Evolutionary conservation across 2,329 filamentous ascomycete species (phyloP).

Genomic region (Fusarium beomiforme): DNA sequence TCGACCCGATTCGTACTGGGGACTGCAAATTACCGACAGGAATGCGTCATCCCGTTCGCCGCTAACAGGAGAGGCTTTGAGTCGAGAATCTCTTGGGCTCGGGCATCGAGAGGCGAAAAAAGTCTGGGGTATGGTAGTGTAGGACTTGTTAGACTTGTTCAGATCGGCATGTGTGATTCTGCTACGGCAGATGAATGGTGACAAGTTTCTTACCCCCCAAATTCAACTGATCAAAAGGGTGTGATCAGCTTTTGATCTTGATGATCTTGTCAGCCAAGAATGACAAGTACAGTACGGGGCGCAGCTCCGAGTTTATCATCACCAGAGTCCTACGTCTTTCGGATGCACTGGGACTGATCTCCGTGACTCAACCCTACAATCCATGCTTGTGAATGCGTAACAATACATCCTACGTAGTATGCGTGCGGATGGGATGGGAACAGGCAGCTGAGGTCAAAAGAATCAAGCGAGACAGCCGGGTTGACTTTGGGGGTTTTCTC

Average conservation of each 20-base stretch:
- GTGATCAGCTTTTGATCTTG: slow-evolving; percentile 17
- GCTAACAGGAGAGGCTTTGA: slow-evolving; percentile 14
- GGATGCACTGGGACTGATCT: slow-evolving; percentile 6
- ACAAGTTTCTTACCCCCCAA: slow-evolving; percentile 34
- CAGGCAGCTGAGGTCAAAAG: not conserved
- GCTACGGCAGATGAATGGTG: slow-evolving; percentile 1
- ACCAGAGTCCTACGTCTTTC: not conserved
- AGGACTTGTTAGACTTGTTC: not conserved
- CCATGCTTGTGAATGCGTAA: too few species aligned
- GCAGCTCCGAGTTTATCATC: slow-evolving; percentile 5
- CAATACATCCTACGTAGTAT: not conserved
- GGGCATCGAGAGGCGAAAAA: slow-evolving; percentile 11
- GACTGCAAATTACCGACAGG: slow-evolving; percentile 41
- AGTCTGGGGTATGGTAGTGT: slow-evolving; percentile 16
- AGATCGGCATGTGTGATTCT: slow-evolving; percentile 9
- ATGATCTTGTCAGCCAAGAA: slow-evolving; percentile 27
- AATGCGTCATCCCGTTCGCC: slow-evolving; percentile 43
- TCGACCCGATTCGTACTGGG: slow-evolving; percentile 35
- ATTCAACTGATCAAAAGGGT: not conserved
- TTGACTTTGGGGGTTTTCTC: slow-evolving; percentile 16
- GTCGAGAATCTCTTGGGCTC: not conserved
- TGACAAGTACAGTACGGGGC: slow-evolving; percentile 10
- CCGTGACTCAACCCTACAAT: not conserved
- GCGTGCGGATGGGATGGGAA: slow-evolving; percentile 15
- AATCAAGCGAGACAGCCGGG: not conserved